Conservation (phyloP, 768 basidiomycete genomes). For the Lyophyllum atratum region DNA sequence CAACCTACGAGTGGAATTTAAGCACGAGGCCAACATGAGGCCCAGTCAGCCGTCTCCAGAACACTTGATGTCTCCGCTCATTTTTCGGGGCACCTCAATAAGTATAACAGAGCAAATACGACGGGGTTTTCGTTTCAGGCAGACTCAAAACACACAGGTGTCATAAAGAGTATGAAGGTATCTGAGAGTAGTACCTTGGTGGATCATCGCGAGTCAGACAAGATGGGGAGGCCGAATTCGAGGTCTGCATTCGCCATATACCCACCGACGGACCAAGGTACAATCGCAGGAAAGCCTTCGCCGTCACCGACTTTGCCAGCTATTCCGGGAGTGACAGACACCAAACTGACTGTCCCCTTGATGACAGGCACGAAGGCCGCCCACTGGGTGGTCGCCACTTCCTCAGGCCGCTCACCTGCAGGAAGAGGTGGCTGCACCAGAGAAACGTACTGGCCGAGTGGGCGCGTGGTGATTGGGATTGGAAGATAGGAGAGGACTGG, state of each 20-base stretch:
- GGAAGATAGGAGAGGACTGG: conserved; percentile 24
- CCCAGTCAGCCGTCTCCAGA: too few species aligned
- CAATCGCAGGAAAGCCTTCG: conserved; percentile 24
- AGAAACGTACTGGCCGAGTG: conserved; percentile 14
- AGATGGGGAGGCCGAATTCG: not conserved
- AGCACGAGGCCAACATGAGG: not conserved
- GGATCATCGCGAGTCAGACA: not conserved
- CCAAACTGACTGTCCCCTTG: conserved; percentile 17
- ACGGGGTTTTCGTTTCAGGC: too few species aligned
- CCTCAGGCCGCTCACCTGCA: conserved; percentile 20
- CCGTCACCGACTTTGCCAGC: conserved; percentile 27
- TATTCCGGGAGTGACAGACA: conserved; percentile 11
- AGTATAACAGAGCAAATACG: too few species aligned
- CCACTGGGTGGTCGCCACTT: conserved; percentile 24
- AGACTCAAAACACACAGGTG: too few species aligned
- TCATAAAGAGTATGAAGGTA: not conserved
- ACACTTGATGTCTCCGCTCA: too few species aligned
- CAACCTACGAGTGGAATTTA: not conserved
- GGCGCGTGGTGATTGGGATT: conserved; percentile 19
- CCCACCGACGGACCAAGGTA: conserved; percentile 22
- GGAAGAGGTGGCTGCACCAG: conserved; percentile 28
- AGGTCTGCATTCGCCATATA: conserved; percentile 1
- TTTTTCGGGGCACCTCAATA: too few species aligned
- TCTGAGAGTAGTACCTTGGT: not conserved
- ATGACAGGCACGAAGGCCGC: conserved; percentile 12